Percentiles rank a stretch among this genome's conserved stretches.
These are phyloP conservation scores for Tricharina praecox DNA, from an alignment of 495 filamentous ascomycete species.

Conservation along the genomic window DNA sequence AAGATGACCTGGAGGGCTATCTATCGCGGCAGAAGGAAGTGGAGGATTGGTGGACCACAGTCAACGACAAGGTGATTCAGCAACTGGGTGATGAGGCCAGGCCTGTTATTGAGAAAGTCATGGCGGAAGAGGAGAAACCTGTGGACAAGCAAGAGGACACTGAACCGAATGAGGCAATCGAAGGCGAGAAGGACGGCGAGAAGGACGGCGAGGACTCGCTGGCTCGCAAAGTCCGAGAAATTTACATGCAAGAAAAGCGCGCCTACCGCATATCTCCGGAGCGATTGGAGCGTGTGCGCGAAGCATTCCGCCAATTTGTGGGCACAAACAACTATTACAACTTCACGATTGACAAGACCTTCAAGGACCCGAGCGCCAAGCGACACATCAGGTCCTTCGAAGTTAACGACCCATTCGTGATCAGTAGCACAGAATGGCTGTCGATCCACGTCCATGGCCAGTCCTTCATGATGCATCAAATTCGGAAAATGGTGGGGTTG, in stretches of 20 bases:
- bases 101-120: slow-evolving; percentile 13
- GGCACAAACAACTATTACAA: slow-evolving; percentile 89
- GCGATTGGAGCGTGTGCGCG: slow-evolving; percentile 55
- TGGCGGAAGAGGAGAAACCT: slow-evolving; percentile 31
- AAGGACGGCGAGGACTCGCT: slow-evolving; percentile 8
- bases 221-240: slow-evolving; percentile 55
- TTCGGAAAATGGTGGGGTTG: slow-evolving; percentile 97
- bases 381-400: slow-evolving; percentile 80
- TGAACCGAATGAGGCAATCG: background rate
- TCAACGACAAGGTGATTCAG: slow-evolving; percentile 57
- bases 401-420: slow-evolving; percentile 52
- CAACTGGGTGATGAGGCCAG: slow-evolving; percentile 35
- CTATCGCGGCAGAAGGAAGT: slow-evolving; percentile 57
- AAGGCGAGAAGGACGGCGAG: slow-evolving; percentile 6
- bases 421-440: slow-evolving; percentile 85
- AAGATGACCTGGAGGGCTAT: slow-evolving; percentile 50
- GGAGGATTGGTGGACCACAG: slow-evolving; percentile 58
- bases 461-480: slow-evolving; percentile 99
- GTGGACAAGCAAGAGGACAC: slow-evolving; percentile 4
- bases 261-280: slow-evolving; percentile 59
- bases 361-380: slow-evolving; percentile 62
- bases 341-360: slow-evolving; percentile 77
- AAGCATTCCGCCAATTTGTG: slow-evolving; percentile 48
- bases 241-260: slow-evolving; percentile 59
- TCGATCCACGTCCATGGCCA: slow-evolving; percentile 91